Evolutionary conservation across 1,284 basidiomycete species (phyloP), one percentile per base, ranked within the genome.

Genomic region (Cutaneotrichosporon spelunceum): DNA sequence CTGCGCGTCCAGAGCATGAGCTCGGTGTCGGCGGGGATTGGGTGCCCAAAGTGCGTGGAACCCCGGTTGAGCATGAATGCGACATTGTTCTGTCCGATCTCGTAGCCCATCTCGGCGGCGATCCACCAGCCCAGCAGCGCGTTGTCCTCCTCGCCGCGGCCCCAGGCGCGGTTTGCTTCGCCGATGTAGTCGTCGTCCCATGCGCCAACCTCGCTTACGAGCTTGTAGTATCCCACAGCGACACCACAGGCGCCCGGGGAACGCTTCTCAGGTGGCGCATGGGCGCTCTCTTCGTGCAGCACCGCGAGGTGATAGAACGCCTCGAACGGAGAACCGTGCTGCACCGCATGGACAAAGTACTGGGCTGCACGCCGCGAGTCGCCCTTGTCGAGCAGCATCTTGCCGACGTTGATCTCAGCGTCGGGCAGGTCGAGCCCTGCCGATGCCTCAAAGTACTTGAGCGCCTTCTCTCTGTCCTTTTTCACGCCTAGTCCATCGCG

Each of bases 51-150:
- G 23, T 53, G 27, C 10, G 16, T 36, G 10, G 52, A 34, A 0
- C 59, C 63, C 83, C 93, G 90, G 73, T 97, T 93, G 53, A 99
- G 81, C 61, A 95, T 84, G 75, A 88, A 96, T 0, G 94, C 96
- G 11, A 99, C 81, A 72, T 99, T 99, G 76, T 94, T 98, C 81
- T 98, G 94, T 2, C 92, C 95, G 39, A 88, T 84, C 78, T 99
- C 95, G 57, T 86, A 88, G 0, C 96, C 96, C 66, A 90, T 82
- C 80, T 99, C 96, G 5, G 92, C 92, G 36, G 93, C 89, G 57
- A 96, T 84, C 88, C 90, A 93, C 90, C 93, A 97, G 53, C 89
- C 87, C n/a, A 96, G 79, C 79, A 96, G 63, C 5, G 79, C 79
- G 63, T 79, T 73, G 24, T 76, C 73, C 59, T 87, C 83, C 9